These are phyloP conservation scores for Purshia tridentata DNA, from an alignment of 306 rosid species.

Conservation along the genomic window DNA sequence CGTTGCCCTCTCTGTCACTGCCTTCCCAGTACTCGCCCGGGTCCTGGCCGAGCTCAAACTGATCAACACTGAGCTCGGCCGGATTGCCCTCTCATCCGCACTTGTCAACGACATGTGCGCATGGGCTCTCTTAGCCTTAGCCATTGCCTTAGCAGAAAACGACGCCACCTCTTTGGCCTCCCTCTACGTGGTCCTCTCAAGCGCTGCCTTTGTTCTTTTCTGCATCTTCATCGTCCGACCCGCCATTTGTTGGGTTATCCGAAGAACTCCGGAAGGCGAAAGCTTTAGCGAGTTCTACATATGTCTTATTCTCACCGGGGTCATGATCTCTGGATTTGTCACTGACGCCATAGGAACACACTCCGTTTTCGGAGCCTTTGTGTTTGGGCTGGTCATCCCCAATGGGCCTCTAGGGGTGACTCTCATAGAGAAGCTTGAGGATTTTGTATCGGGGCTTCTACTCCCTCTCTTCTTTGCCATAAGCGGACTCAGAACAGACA, in stretches of 20 bases:
- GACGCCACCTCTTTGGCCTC: slow-evolving; percentile 51
- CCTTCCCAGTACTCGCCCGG: slow-evolving; percentile 80
- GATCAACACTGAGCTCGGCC: slow-evolving; percentile 66
- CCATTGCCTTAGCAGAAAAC: slow-evolving; percentile 72
- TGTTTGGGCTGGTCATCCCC: slow-evolving; percentile 85
- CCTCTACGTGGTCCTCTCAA: slow-evolving; percentile 72
- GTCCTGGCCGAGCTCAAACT: slow-evolving; percentile 81
- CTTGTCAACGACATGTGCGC: slow-evolving; percentile 79
- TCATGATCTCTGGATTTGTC: slow-evolving; percentile 80
- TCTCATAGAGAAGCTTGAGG: slow-evolving; percentile 92
- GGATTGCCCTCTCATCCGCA: slow-evolving; percentile 66
- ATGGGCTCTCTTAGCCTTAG: slow-evolving; percentile 78
- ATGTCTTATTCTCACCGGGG: slow-evolving; percentile 79
- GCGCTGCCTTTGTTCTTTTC: slow-evolving; percentile 53
- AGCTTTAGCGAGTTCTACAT: slow-evolving; percentile 62
- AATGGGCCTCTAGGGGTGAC: slow-evolving; percentile 81
- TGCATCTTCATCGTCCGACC: slow-evolving; percentile 63
- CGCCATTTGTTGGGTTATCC: slow-evolving; percentile 51
- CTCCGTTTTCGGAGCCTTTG: slow-evolving; percentile 88
- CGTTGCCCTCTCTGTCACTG: slow-evolving; percentile 64
- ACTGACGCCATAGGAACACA: slow-evolving; percentile 96
- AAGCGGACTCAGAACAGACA: slow-evolving; percentile 77
- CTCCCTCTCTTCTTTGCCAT: slow-evolving; percentile 90
- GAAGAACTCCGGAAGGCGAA: slow-evolving; percentile 87
- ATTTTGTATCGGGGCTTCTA: slow-evolving; percentile 86